These are phyloP conservation scores for Sporormia fimetaria DNA, from an alignment of 495 filamentous ascomycete genomes.

Conservation along the genomic window DNA sequence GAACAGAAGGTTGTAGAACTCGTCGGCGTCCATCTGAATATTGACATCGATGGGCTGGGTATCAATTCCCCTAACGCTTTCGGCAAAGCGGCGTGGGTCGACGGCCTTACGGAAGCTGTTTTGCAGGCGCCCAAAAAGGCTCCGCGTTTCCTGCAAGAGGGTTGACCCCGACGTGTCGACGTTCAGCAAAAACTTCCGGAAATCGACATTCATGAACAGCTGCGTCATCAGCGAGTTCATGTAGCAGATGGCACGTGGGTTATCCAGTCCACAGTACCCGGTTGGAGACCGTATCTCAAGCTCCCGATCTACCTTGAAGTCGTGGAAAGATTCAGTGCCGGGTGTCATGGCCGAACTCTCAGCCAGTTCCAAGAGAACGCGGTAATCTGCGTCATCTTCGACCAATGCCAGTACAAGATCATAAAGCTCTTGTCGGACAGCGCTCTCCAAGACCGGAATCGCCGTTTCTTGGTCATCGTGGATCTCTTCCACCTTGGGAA, in stretches of 20 bases:
- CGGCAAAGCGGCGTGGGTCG: slow-evolving; percentile 62
- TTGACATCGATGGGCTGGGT: slow-evolving; percentile 74
- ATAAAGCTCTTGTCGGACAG: slow-evolving; percentile 53
- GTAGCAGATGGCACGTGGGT: slow-evolving; percentile 95
- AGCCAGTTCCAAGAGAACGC: slow-evolving; percentile 38
- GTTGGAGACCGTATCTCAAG: slow-evolving; percentile 61
- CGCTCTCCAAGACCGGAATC: slow-evolving; percentile 41
- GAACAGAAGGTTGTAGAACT: slow-evolving; percentile 90
- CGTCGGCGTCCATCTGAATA: slow-evolving; percentile 94
- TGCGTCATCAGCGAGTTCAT: slow-evolving; percentile 92
- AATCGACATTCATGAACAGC: slow-evolving; percentile 89
- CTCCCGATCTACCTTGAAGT: slow-evolving; percentile 44
- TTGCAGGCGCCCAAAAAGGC: slow-evolving; percentile 78
- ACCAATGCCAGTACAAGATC: slow-evolving; percentile 49
- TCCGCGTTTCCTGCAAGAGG: slow-evolving; percentile 65
- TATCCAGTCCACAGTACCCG: slow-evolving; percentile 73
- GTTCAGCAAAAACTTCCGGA: slow-evolving; percentile 70
- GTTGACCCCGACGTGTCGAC: slow-evolving; percentile 44
- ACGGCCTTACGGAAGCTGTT: slow-evolving; percentile 59
- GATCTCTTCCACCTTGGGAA: slow-evolving; percentile 37
- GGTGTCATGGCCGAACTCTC: slow-evolving; percentile 41
- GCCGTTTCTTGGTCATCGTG: slow-evolving; percentile 2
- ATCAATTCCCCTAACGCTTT: slow-evolving; percentile 70
- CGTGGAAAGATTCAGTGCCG: slow-evolving; percentile 30
- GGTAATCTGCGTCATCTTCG: slow-evolving; percentile 37